Evolutionary conservation across 2,329 filamentous ascomycete genomes (phyloP).

Genomic region (Fusarium pseudonygamai): DNA sequence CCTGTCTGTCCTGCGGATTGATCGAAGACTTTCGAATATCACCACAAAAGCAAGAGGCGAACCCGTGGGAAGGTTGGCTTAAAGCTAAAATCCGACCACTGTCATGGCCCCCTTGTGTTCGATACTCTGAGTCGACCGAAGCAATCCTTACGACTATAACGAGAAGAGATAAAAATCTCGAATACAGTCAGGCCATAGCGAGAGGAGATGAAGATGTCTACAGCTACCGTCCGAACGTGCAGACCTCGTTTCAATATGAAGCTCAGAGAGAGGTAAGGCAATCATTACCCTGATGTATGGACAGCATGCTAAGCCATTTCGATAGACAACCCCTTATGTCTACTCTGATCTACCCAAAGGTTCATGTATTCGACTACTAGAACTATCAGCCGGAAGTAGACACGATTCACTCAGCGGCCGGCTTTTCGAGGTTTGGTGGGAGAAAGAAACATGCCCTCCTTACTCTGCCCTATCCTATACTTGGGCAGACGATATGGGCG

Average conservation of each 20-base stretch:
- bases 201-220: rapidly evolving
- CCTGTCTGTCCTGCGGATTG: not conserved
- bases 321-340: rapidly evolving
- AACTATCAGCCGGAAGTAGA: rapidly evolving
- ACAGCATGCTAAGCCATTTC: rapidly evolving
- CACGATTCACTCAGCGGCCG: not conserved
- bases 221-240: not conserved
- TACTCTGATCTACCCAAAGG: rapidly evolving
- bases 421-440: not conserved
- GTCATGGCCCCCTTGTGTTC: not conserved
- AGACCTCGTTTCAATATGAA: rapidly evolving
- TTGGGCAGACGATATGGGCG: rapidly evolving
- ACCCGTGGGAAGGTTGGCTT: not conserved
- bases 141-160: rapidly evolving
- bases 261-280: not conserved
- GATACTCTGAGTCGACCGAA: rapidly evolving
- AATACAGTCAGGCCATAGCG: too few relatives aligned
- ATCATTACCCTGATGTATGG: rapidly evolving
- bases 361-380: not conserved
- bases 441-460: not conserved
- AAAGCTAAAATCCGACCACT: rapidly evolving
- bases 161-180: too few relatives aligned
- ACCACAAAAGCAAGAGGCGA: rapidly evolving
- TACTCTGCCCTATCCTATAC: not conserved
- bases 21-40: rapidly evolving